A percentile compares a stretch with the other conserved stretches of the same genome.
Conservation (phyloP, 2,329 filamentous ascomycete genomes). For the Phyllosticta paracitricarpa region DNA sequence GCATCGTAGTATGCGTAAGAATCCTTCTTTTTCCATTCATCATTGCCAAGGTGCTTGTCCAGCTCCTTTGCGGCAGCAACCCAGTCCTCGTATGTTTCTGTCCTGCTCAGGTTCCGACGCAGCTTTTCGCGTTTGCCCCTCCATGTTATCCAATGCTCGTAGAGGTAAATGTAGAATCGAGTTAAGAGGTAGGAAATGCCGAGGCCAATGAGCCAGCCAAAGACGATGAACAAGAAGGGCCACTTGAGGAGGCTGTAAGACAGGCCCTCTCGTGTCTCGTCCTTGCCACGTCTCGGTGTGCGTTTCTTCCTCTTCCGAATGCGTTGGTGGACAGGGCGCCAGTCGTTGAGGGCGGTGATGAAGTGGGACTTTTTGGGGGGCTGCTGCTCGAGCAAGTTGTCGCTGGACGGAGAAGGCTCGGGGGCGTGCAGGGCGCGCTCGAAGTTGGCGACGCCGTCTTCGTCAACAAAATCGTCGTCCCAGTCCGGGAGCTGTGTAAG, state of each 20-base stretch:
- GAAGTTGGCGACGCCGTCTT: constrained; percentile 67
- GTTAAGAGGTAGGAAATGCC: constrained; percentile 68
- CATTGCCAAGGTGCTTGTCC: constrained; percentile 71
- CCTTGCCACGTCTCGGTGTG: constrained; percentile 46
- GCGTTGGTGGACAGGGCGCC: constrained; percentile 76
- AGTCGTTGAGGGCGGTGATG: constrained; percentile 89
- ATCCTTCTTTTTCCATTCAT: constrained; percentile 66
- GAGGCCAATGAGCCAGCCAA: constrained; percentile 69
- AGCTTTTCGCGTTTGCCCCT: constrained; percentile 65
- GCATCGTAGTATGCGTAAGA: constrained; percentile 76
- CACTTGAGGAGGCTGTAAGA: constrained; percentile 85
- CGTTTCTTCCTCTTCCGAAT: constrained; percentile 41
- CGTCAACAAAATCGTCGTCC: constrained; percentile 64
- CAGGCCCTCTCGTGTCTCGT: constrained; percentile 91
- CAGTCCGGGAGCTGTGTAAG: constrained; percentile 63
- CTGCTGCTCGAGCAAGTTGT: constrained; percentile 41
- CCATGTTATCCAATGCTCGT: constrained; percentile 89
- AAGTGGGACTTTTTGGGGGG: constrained; percentile 43
- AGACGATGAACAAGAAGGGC: constrained; percentile 73
- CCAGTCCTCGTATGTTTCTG: constrained; percentile 76
- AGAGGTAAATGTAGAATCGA: constrained; percentile 79
- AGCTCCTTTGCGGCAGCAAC: constrained; percentile 66
- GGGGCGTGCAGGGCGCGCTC: constrained; percentile 73
- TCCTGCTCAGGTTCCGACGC: constrained; percentile 58
- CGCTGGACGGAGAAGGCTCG: constrained; percentile 53